Evolutionary conservation across 1,284 basidiomycete genomes (phyloP), one percentile per base, ranked within the genome.

Genomic region (Austroboletus sp.): DNA sequence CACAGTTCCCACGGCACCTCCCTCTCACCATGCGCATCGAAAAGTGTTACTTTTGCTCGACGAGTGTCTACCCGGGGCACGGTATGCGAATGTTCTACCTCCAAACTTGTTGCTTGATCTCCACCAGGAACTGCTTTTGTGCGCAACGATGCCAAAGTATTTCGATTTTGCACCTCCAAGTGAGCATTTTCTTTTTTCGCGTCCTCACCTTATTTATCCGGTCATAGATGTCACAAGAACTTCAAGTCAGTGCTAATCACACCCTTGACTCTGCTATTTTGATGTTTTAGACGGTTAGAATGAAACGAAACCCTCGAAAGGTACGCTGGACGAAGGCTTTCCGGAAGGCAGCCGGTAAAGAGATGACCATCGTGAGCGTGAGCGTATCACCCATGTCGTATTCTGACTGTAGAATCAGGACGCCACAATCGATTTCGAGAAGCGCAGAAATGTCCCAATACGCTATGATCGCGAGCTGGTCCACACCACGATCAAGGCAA

Each of bases 311-410:
- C 72, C 96, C 96, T 40, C 83, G 96, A 54, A 99, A 99, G 72
- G 94, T 99, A 42, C 80, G 91, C 60, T 99, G 96, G 96, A 99
- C 96, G 45, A 99, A 99, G 71, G 96, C 96, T 13, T 99, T 99
- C 80, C 81, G 96, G 58, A 97, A 95, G 68, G 92, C 96, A 19
- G 90, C 93, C 49, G 96, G 96, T 54, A 99, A 98, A 74, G 96
- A 99, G 73, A 99, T 99, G 96, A 95, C 90, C 11, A 89, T 99
- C 61, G 92, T 94, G 62, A 67, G 88, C 69, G 10, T 16, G 38
- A 34, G 15, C 35, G 23, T 25, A 37, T 34, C 6, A 1, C 13
- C 5, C 31, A 12, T 34, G n/a, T 15, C 13, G n/a, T 38, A 16
- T 40, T 33, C 11, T 36, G 33, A 46, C 16, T 9, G 11, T 6